Evolutionary conservation across 2,329 filamentous ascomycete species (phyloP), one percentile per base, ranked within the genome.

Genomic region (Fusarium armeniacum): DNA sequence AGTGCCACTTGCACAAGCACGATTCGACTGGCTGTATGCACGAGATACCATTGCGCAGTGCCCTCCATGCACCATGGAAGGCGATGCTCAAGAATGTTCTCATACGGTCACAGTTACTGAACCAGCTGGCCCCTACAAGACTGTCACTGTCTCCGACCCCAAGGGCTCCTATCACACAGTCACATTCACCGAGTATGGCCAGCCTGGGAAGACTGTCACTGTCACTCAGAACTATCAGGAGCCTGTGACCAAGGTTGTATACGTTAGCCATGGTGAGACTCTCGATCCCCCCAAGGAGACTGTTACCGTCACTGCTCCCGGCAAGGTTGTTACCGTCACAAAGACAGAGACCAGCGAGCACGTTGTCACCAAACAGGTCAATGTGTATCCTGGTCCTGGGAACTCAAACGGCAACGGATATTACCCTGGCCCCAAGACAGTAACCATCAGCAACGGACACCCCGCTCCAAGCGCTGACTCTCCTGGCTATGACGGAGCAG

Each of bases 71-170:
- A 58, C 73, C 8, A 50, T 58, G 12, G 43, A 73, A 20, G 65
- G 65, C 24, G 63, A 56, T 15, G 30, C 65, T 24, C 57, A 49
- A 11, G 57, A 64, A n/a, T 69, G 47, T 15, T 35, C 44, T 11
- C 59, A 62, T 11, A 76, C 74, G 13, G 67, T 79, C 36, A 78
- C 75, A 22, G 65, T 78, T 32, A 77, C 74, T 16, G 68, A 73
- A 22, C 67, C 70, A 46, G 55, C 69, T 54, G 38, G 45, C 2
- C 38, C 53, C 15, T 50, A 64, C 18, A 53, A 67, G 38, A 75
- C 69, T 6, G 57, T 73, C 30, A 75, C 67, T 8, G 35, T 74
- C 28, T 65, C 56, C 11, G 57, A 67, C n/a, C 61, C 71, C 20
- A 36, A 53, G 15, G 62, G 44, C 8, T 57, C 67, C 43, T 66